A percentile compares a stretch with the other conserved stretches of the same genome.
phyloP scores from a whole-genome alignment of 495 filamentous ascomycete species.

The Neurospora discreta region DNA sequence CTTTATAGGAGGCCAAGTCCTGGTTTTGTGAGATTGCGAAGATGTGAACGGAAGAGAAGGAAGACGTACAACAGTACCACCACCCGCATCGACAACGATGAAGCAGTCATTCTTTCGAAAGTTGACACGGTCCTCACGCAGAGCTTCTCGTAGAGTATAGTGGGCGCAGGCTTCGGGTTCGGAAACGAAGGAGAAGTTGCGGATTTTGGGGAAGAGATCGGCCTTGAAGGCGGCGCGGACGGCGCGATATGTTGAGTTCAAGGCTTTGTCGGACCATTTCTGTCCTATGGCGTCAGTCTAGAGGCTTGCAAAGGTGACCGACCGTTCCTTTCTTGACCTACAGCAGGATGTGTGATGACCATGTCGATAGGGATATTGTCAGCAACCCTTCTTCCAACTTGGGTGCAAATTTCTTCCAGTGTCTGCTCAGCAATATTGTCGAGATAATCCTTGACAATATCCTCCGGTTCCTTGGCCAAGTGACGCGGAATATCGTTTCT shows the following conservation, averaged over 20 bases:
- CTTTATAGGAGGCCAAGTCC: slow-evolving; percentile 21
- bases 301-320: background rate
- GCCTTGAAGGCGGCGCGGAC: slow-evolving; percentile 17
- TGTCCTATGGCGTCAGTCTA: background rate
- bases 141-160: slow-evolving; percentile 31
- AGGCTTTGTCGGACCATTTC: slow-evolving; percentile 22
- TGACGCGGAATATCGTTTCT: slow-evolving; percentile 19
- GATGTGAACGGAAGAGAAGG: background rate
- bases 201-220: slow-evolving; percentile 15
- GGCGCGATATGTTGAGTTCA: slow-evolving; percentile 23
- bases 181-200: slow-evolving; percentile 32
- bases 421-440: slow-evolving; percentile 16
- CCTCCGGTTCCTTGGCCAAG: slow-evolving; percentile 19
- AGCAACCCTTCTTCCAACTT: slow-evolving; percentile 5
- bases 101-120: slow-evolving; percentile 37
- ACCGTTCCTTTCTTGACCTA: slow-evolving; percentile 1
- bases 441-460: slow-evolving; percentile 23
- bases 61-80: slow-evolving; percentile 44
- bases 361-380: slow-evolving; percentile 18
- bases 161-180: slow-evolving; percentile 49
- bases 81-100: slow-evolving; percentile 46
- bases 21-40: background rate
- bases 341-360: slow-evolving; percentile 25
- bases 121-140: slow-evolving; percentile 4
- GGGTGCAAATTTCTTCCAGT: slow-evolving; percentile 5